phyloP scores from a whole-genome alignment of 331 rosid genomes.

The Arachis monticola region DNA sequence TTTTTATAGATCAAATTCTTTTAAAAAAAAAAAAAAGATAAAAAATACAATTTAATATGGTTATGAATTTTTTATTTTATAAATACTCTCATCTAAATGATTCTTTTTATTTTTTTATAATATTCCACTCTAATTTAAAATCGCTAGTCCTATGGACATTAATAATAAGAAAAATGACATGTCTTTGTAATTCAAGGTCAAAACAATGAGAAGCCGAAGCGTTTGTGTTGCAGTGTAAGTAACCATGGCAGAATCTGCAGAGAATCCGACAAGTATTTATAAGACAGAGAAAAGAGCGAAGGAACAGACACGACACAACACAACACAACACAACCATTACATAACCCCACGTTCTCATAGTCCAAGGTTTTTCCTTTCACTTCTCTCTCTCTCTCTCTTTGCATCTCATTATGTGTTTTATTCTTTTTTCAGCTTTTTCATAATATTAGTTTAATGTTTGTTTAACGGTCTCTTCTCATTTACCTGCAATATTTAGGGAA shows the following conservation, averaged over 20 bases:
- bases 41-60: too few relatives aligned
- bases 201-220: neutral
- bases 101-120: too few relatives aligned
- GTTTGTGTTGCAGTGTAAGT: neutral
- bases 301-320: conserved; percentile 13
- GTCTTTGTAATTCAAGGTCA: too few relatives aligned
- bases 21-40: too few relatives aligned
- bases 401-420: neutral
- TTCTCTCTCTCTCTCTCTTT: neutral
- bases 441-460: too few relatives aligned
- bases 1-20: too few relatives aligned
- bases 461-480: neutral
- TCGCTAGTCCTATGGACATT: too few relatives aligned
- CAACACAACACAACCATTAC: neutral
- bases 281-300: neutral
- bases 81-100: too few relatives aligned
- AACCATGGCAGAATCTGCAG: conserved; percentile 46
- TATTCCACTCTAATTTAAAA: too few relatives aligned
- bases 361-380: conserved; percentile 44
- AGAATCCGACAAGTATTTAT: conserved; percentile 36
- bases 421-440: neutral
- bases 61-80: too few relatives aligned
- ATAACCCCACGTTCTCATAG: conserved; percentile 39
- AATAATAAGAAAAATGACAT: neutral
- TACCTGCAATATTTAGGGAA: too few relatives aligned